A percentile compares a stretch with the other conserved stretches of the same genome.
Conservation (phyloP, 495 filamentous ascomycete species). For the Aspergillus haitiensis region DNA sequence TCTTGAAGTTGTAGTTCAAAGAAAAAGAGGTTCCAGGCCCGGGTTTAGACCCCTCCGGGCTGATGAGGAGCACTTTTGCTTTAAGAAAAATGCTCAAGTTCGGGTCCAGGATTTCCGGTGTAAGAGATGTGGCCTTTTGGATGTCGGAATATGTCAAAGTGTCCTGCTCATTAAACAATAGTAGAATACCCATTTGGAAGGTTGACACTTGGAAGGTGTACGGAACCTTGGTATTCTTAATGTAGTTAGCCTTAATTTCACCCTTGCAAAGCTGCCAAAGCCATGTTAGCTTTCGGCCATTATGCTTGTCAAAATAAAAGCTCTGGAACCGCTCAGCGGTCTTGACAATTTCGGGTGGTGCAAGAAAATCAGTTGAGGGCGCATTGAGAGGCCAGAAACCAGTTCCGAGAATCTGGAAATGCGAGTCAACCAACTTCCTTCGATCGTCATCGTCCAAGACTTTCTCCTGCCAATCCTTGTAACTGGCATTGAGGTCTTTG, state of each 20-base stretch:
- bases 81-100: constrained; percentile 82
- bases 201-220: constrained; percentile 98
- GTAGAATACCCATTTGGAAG: constrained; percentile 95
- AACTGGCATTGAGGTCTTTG: constrained; percentile 88
- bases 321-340: constrained; percentile 85
- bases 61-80: constrained; percentile 76
- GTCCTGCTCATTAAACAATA: constrained; percentile 92
- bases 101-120: constrained; percentile 78
- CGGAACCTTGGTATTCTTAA: constrained; percentile 80
- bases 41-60: constrained; percentile 69
- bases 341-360: constrained; percentile 78
- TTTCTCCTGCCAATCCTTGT: constrained; percentile 68
- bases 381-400: constrained; percentile 95
- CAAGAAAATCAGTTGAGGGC: constrained; percentile 80
- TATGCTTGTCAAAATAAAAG: constrained; percentile 96
- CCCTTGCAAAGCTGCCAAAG: constrained; percentile 98
- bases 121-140: constrained; percentile 72
- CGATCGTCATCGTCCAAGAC: constrained; percentile 61
- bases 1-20: constrained; percentile 93
- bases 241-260: constrained; percentile 91
- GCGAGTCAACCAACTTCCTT: constrained; percentile 66
- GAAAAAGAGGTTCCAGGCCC: constrained; percentile 72
- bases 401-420: constrained; percentile 88
- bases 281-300: constrained; percentile 94
- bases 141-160: constrained; percentile 87